phyloP scores from a whole-genome alignment of 768 basidiomycete genomes.

The Clitopilus passeckerianus region DNA sequence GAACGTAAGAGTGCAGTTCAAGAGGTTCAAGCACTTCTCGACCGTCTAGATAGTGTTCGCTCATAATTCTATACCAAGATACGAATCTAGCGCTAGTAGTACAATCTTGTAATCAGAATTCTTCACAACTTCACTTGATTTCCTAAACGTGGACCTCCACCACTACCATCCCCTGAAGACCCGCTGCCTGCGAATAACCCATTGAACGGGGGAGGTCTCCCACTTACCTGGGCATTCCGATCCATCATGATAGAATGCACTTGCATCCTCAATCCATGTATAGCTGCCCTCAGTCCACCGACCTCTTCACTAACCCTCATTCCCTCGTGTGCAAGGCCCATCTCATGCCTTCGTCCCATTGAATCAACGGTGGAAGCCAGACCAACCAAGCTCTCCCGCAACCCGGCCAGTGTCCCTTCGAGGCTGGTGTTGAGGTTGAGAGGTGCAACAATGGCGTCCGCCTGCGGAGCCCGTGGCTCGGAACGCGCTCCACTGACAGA shows the following conservation, averaged over 20 bases:
- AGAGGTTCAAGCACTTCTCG: conserved; percentile 79
- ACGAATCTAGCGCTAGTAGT: neutral
- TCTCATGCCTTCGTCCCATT: conserved; percentile 56
- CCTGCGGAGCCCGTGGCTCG: conserved; percentile 5
- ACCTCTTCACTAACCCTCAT: conserved; percentile 72
- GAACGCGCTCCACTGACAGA: neutral
- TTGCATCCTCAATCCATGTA: conserved; percentile 80
- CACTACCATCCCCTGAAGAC: neutral
- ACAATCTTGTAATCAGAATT: neutral
- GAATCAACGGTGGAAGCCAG: conserved; percentile 60
- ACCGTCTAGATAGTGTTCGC: conserved; percentile 54
- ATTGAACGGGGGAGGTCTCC: conserved; percentile 25
- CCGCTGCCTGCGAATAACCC: neutral
- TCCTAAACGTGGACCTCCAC: neutral
- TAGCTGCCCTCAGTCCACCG: conserved; percentile 57
- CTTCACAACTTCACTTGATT: neutral
- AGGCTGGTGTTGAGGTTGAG: conserved; percentile 57
- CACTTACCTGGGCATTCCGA: conserved; percentile 54
- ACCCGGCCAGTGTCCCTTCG: conserved; percentile 52
- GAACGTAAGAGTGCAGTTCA: conserved; percentile 85
- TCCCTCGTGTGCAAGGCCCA: conserved; percentile 66
- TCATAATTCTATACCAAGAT: conserved; percentile 46
- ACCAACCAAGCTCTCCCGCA: conserved; percentile 56
- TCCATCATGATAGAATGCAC: conserved; percentile 79
- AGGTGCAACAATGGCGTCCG: conserved; percentile 42